Conservation (phyloP, 169 alveolate species). For the Cryptosporidium xiaoi region DNA sequence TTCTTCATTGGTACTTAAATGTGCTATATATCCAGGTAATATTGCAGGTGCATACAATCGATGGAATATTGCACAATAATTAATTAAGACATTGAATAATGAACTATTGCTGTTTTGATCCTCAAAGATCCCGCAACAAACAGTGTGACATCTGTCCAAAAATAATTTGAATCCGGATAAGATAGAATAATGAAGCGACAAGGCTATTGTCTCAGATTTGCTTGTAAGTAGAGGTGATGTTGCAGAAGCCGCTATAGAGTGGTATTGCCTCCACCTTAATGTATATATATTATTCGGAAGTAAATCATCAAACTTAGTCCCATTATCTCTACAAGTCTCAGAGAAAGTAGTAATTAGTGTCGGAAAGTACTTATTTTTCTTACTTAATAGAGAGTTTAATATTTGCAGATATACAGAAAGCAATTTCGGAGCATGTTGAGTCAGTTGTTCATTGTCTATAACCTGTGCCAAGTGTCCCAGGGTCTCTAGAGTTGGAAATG, state of each 20-base stretch:
- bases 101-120: slow-evolving; percentile 15
- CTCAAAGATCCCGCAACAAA: slow-evolving; percentile 11
- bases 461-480: slow-evolving; percentile 73
- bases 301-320: slow-evolving; percentile 30
- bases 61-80: slow-evolving; percentile 69
- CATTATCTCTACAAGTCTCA: slow-evolving; percentile 18
- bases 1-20: slow-evolving; percentile 7
- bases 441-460: slow-evolving; percentile 64
- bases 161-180: slow-evolving; percentile 63
- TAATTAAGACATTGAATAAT: slow-evolving; percentile 24
- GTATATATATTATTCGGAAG: slow-evolving; percentile 55
- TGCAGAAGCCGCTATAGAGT: slow-evolving; percentile 41
- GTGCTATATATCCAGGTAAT: slow-evolving; percentile 57
- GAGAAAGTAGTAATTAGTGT: slow-evolving; percentile 12
- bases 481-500: slow-evolving; percentile 71
- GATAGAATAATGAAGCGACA: slow-evolving; percentile 57
- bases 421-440: slow-evolving; percentile 68
- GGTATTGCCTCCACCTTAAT: slow-evolving; percentile 66
- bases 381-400: slow-evolving; percentile 62
- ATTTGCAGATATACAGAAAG: slow-evolving; percentile 68
- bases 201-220: slow-evolving; percentile 56
- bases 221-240: slow-evolving; percentile 47
- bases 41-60: slow-evolving; percentile 57
- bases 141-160: slow-evolving; percentile 43
- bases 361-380: slow-evolving; percentile 63